Base-by-base conservation (phyloP, 108 stramenopile species). In the Stephanodiscus triporus region DNA sequence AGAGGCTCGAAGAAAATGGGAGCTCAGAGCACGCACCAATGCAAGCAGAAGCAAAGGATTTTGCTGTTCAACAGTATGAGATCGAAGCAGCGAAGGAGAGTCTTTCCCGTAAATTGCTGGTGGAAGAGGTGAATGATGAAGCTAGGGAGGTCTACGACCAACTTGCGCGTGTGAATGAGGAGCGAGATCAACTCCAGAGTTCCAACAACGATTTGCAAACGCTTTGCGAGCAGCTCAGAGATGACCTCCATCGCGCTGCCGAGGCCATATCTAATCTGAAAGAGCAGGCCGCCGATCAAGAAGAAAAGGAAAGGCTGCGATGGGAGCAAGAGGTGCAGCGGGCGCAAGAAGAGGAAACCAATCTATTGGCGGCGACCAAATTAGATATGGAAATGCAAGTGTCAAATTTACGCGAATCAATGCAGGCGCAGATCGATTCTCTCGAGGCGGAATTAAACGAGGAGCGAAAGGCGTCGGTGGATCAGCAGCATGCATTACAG, bases 401-500 rank as follows among this genome's bases (percentile, higher is more conserved):
- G 56, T 32, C 64, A n/a, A 77, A 66, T 20, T 30, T 82, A 36
- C 48, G 53, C 32, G 72, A 78, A 51, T 73, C 81, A 48, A 47
- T 78, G 42, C 65, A 78, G 48, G 49, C 66, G 1, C 81, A 82
- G 63, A 82, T 78, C 16, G 26, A 56, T 48, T 54, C 58, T 11
- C 72, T 82, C 16, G 81, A 82, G 73, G 43, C 9, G 17, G 81
- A 82, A 68, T 53, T 82, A 66, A 60, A 62, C 8, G 81, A 82
- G 47, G 81, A 82, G 29, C 64, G 76, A 13, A 73, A 68, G 48
- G 49, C 43, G 17, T 82, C 77, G 24, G 49, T 68, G 13, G 66
- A 78, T 26, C 72, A 78, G 66, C 81, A 78, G 66, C 77, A 57
- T 14, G 72, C 72, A 47, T 55, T 82, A 17, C 81, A 78, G 34